phyloP scores from a whole-genome alignment of 768 basidiomycete genomes.

The Clitopilus passeckerianus region DNA sequence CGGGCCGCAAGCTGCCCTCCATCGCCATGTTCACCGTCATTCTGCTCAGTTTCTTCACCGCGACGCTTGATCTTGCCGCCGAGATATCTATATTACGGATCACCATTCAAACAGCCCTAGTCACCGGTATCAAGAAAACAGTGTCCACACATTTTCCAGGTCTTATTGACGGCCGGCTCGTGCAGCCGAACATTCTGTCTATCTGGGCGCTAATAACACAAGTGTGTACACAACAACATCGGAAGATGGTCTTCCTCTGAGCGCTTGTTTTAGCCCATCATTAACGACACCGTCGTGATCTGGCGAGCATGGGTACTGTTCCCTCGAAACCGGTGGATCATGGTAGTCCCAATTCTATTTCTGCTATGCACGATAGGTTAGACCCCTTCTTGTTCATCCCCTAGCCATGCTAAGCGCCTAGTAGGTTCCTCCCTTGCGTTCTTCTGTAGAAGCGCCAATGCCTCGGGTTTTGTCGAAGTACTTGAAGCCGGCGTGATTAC shows the following conservation, averaged over 20 bases:
- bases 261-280: slow-evolving; percentile 12
- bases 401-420: neutral
- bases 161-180: neutral
- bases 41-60: neutral
- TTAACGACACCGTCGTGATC: slow-evolving; percentile 23
- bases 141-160: neutral
- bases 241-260: too few relatives aligned
- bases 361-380: neutral
- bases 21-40: neutral
- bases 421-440: neutral
- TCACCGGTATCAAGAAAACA: neutral
- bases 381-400: neutral
- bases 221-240: neutral
- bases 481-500: neutral
- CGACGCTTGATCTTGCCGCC: neutral
- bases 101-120: neutral
- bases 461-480: neutral
- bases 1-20: neutral
- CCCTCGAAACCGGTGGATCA: slow-evolving; percentile 7
- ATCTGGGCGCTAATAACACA: neutral
- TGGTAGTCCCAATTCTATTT: slow-evolving; percentile 13
- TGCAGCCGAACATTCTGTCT: neutral
- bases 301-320: slow-evolving; percentile 24
- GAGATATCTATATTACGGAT: neutral
- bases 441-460: neutral